Evolutionary conservation across 2,329 filamentous ascomycete species (phyloP).

Genomic region (Daldinia sp.): DNA sequence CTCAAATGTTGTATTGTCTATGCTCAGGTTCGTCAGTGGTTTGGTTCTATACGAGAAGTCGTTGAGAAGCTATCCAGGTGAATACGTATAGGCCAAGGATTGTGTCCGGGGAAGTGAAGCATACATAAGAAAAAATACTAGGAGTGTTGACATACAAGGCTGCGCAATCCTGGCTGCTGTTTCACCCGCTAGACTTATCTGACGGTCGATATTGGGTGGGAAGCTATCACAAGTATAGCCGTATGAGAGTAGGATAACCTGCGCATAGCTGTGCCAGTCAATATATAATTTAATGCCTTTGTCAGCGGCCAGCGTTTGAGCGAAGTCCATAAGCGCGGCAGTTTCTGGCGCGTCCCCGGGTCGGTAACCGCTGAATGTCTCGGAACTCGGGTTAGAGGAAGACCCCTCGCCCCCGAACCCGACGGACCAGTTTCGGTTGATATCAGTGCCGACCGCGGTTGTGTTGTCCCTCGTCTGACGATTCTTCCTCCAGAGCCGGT

Average conservation of each 20-base stretch:
- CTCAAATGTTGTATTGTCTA: conserved; percentile 46
- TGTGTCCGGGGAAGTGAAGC: neutral
- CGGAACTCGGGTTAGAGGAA: conserved; percentile 59
- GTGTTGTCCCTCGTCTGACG: conserved; percentile 56
- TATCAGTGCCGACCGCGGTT: conserved; percentile 62
- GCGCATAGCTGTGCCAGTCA: conserved; percentile 70
- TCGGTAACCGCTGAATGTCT: conserved; percentile 58
- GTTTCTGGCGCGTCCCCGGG: conserved; percentile 62
- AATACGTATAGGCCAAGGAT: conserved; percentile 8
- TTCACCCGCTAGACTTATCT: conserved; percentile 56
- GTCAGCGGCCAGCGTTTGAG: conserved; percentile 56
- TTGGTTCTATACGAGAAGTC: conserved; percentile 34
- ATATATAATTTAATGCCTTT: conserved; percentile 67
- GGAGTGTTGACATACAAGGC: conserved; percentile 40
- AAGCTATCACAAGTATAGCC: conserved; percentile 65
- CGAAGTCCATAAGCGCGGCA: conserved; percentile 60
- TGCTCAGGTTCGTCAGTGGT: conserved; percentile 32
- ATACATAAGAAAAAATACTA: too few relatives aligned
- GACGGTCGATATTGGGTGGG: conserved; percentile 57
- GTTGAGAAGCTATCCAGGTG: neutral
- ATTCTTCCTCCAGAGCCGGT: conserved; percentile 68
- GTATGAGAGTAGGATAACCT: conserved; percentile 66
- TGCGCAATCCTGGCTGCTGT: conserved; percentile 50
- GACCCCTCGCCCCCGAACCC: conserved; percentile 60
- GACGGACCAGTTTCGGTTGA: conserved; percentile 66